Base-by-base conservation (phyloP, 805 yeast species). In the Priceomyces castillae region DNA sequence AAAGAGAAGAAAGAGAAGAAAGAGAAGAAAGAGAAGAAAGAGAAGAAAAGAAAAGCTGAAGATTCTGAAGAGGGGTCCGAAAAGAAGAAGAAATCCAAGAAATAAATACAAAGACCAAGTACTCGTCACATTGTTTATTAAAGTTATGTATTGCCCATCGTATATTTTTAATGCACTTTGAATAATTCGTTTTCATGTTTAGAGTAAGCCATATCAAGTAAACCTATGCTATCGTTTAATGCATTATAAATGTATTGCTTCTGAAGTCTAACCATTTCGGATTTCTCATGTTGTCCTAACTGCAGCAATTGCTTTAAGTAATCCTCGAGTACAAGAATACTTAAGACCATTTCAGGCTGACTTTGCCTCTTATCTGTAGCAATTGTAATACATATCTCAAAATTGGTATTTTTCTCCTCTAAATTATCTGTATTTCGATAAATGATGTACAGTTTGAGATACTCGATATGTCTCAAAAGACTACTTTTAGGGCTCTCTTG, bases 31-130 rank as follows among this genome's bases (percentile, higher is more conserved):
- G 54, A 44, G 15, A 41, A 44, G 40, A 44, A 44, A 36, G 44
- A 40, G 15, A 44, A 44, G 38, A 54, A 54, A 46, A 44, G 49
- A 36, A 54, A 57, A 43, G 56, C 56, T 37, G 62, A 60, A 34
- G 67, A 63, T 40, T 56, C 51, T 12, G 64, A 77, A 54, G 77
- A 74, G 43, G 72, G 76, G 59, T 58, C 65, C 47, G 64, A 73
- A 39, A 73, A 76, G 60, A 74, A 73, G 67, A 77, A 78, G 70
- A 73, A 80, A 65, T 60, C 71, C 35, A 67, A 67, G 58, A 67
- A 69, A 59, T 59, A 56, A 52, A 41, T 11, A 26, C 19, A 37
- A 17, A 5, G 12, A 9, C 25, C 25, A 22, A 22, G 9, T 22
- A n/a, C n/a, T n/a, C n/a, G 15, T 12, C 15, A 5, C 31, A 12